Conservation (phyloP, 2,329 filamentous ascomycete species). For the Venturia pyrina region DNA sequence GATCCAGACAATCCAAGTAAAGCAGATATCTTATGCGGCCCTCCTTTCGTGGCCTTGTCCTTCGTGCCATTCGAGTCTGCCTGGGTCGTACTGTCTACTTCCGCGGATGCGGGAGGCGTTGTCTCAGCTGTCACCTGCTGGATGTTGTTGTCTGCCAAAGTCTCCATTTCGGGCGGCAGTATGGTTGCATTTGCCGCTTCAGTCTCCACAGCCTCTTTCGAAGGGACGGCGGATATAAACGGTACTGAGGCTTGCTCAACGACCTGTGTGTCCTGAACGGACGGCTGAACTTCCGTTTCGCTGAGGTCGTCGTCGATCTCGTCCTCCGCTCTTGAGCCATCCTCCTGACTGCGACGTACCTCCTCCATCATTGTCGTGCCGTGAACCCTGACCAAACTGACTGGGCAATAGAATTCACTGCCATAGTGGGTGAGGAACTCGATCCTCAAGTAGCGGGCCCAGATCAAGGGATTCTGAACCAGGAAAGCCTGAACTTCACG, state of each 20-base stretch:
- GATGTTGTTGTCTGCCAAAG: background rate
- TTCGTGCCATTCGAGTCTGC: background rate
- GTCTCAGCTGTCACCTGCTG: background rate
- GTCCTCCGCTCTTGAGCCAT: slow-evolving; percentile 46
- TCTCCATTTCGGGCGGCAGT: background rate
- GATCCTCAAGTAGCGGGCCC: slow-evolving; percentile 84
- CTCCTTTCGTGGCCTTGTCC: background rate
- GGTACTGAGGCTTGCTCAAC: background rate
- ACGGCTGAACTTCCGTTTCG: background rate
- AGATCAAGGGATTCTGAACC: slow-evolving; percentile 89
- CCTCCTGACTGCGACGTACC: slow-evolving; percentile 69
- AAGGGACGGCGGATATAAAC: background rate
- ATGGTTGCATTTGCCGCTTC: background rate
- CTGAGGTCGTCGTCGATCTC: slow-evolving; percentile 17
- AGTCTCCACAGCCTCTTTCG: background rate
- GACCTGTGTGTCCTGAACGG: background rate
- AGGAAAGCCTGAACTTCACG: slow-evolving; percentile 91
- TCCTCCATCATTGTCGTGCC: slow-evolving; percentile 92
- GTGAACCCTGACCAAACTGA: slow-evolving; percentile 84
- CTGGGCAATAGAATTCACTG: slow-evolving; percentile 91
- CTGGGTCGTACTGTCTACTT: background rate
- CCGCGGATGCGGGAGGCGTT: background rate
- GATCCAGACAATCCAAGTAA: background rate
- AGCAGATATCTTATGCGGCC: background rate
- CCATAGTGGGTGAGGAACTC: slow-evolving; percentile 92